Evolutionary conservation across 2,329 filamentous ascomycete genomes (phyloP), one percentile per base, ranked within the genome.

Genomic region (Arthroderma uncinatum): DNA sequence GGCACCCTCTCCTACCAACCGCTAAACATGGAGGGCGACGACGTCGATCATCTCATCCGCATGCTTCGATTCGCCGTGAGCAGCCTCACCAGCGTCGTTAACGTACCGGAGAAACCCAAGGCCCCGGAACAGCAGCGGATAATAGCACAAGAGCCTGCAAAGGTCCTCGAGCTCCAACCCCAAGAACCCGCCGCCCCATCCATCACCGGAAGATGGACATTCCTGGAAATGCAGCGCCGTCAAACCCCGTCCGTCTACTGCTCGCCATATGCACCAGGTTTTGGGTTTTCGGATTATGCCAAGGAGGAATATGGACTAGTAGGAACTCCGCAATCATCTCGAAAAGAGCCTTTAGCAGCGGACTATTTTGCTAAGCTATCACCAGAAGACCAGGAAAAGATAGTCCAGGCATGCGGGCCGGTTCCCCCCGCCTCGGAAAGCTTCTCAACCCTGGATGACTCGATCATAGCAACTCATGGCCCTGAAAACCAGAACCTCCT

Each of bases 61-160:
- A 74, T 74, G 72, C 69, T 74, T 19, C 71, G 72, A 28, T 74
- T 74, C 62, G 73, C 72, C 8, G 62, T 74, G 28, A 66, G 72
- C 34, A 72, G 70, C 56, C 69, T 63, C 25, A 73, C 59, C 67
- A 69, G 33, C 66, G 53, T 30, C n/a, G 37, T 33, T 30, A 73
- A 62, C 66, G 68, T 44, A 28, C 44, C 44, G 23, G 62, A 73
- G 39, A 70, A 71, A 62, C 67, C 70, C 19, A 64, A 72, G 47
- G 68, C 72, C 55, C 71, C 71, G 60, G 70, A 69, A 58, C 70
- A 71, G 59, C 65, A 68, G 47, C 68, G 68, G 23, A 66, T 64
- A 30, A 57, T 64, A 54, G 71, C 69, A 55, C 64, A 65, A 60
- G 68, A 70, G 59, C 62, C 66, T 1, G 54, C 58, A 33, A 65